phyloP scores from a whole-genome alignment of 208 protist genomes.

The Spongospora subterranea region DNA sequence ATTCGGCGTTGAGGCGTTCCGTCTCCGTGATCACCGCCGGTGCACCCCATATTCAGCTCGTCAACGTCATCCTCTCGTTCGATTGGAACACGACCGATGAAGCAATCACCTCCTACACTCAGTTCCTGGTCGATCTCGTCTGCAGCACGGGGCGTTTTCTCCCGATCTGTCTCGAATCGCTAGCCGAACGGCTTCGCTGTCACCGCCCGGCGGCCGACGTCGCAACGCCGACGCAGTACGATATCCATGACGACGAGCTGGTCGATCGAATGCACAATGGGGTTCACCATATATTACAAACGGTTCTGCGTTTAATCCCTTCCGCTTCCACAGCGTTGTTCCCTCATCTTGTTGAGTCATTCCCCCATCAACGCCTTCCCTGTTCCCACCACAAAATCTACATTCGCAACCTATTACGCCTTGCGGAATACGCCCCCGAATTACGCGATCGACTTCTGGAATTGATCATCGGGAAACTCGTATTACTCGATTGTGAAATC shows the following conservation, averaged over 20 bases:
- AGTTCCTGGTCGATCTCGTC: slow-evolving; percentile 24
- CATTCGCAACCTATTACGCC: neutral
- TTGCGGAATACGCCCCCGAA: neutral
- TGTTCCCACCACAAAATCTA: neutral
- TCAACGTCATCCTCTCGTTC: neutral
- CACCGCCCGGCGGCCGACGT: neutral
- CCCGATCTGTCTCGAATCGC: neutral
- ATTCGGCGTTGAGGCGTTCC: neutral
- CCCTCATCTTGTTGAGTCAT: neutral
- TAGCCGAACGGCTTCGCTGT: neutral
- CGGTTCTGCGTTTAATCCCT: neutral
- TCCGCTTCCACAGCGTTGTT: neutral
- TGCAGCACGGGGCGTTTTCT: neutral
- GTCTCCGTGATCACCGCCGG: neutral
- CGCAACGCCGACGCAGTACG: neutral
- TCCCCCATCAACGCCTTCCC: neutral
- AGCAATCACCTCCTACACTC: neutral
- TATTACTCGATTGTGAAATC: slow-evolving; percentile 18
- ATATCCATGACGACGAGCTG: neutral
- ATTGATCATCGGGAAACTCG: neutral
- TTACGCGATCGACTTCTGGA: slow-evolving; percentile 18
- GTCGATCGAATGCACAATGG: neutral
- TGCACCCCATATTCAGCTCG: neutral
- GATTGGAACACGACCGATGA: neutral
- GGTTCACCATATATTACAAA: neutral